Evolutionary conservation across 352 stramenopile genomes (phyloP), one percentile per base, ranked within the genome.

Genomic region (Globisporangium sylvaticum): DNA sequence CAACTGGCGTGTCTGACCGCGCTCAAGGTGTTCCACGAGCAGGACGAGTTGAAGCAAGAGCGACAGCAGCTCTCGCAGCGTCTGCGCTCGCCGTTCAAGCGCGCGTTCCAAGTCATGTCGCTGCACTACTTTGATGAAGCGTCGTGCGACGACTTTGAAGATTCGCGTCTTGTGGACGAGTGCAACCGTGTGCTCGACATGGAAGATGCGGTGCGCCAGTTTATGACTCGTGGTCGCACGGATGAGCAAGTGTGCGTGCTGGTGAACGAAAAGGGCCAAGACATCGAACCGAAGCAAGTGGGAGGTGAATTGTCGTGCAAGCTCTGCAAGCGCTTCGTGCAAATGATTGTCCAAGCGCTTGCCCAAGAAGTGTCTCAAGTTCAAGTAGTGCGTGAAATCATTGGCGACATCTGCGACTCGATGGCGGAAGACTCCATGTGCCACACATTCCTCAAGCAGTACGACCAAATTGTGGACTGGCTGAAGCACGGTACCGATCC

Each of bases 391-490:
- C 81, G 83, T 59, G 80, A 77, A 9, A 87, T 94, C 60, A 88
- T 94, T 10, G 85, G 80, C 55, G 85, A 94, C 64, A 67, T 94
- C 29, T 94, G 85, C 64, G 76, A 90, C 53, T 80, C 80, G 53
- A 89, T 92, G 80, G 62, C 80, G 18, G 53, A 67, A 4, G 82
- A 91, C 61, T 94, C 85, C 6, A 89, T 84, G 80, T 95, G 87
- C 76, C 87, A 92, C 72, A 73, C 71, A 52, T 89, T 95, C 68
- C 53, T 92, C 9, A 87, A 91, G 50, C 79, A 80, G 59, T 94
- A 79, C 55, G 85, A 95, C 62, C 71, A 84, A 25, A 87, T 95
- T 58, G 85, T 95, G 5, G 69, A 83, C 32, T 94, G 85, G 87
- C 67, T 95, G 9, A 88, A 81, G 63, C 71, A 92, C 32, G 87